Percentiles rank a stretch among this genome's conserved stretches.
These are phyloP conservation scores for Panicum miliaceum DNA, from an alignment of 176 grass and related monocot species.

Conservation along the genomic window DNA sequence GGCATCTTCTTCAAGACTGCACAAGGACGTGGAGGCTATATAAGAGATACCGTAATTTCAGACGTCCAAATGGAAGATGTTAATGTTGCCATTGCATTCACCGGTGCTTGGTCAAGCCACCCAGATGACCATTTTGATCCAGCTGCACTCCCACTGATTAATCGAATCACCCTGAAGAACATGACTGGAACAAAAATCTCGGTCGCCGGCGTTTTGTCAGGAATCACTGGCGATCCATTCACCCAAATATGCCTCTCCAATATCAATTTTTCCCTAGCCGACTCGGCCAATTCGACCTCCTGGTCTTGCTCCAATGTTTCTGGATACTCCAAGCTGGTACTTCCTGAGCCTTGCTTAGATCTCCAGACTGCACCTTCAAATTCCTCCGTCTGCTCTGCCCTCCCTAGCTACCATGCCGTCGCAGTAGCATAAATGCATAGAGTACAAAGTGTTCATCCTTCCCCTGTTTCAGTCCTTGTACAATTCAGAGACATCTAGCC, in stretches of 20 bases:
- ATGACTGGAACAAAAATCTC: slow-evolving; percentile 69
- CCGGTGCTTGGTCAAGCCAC: slow-evolving; percentile 56
- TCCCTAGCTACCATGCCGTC: slow-evolving; percentile 50
- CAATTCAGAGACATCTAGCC: slow-evolving; percentile 45
- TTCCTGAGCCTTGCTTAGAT: slow-evolving; percentile 65
- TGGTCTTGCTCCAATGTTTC: slow-evolving; percentile 83
- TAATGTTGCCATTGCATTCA: slow-evolving; percentile 62
- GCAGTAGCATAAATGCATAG: slow-evolving; percentile 52
- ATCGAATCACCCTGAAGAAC: slow-evolving; percentile 65
- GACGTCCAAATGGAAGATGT: slow-evolving; percentile 74
- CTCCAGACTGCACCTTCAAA: slow-evolving; percentile 55
- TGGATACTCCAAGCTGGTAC: slow-evolving; percentile 68
- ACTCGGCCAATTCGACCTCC: slow-evolving; percentile 41
- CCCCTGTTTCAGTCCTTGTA: slow-evolving; percentile 44
- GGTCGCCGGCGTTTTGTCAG: slow-evolving; percentile 62
- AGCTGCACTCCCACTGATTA: slow-evolving; percentile 57
- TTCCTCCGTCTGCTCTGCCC: slow-evolving; percentile 58
- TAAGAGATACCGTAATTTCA: slow-evolving; percentile 66
- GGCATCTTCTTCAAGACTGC: slow-evolving; percentile 77
- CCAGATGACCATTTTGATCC: slow-evolving; percentile 66
- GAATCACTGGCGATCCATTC: slow-evolving; percentile 75
- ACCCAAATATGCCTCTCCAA: slow-evolving; percentile 76
- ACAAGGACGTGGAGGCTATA: slow-evolving; percentile 73
- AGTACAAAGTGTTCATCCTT: slow-evolving; percentile 41
- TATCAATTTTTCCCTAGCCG: slow-evolving; percentile 54